Evolutionary conservation across 2,329 filamentous ascomycete genomes (phyloP), one percentile per base, ranked within the genome.

Genomic region (Fusarium chuoi): DNA sequence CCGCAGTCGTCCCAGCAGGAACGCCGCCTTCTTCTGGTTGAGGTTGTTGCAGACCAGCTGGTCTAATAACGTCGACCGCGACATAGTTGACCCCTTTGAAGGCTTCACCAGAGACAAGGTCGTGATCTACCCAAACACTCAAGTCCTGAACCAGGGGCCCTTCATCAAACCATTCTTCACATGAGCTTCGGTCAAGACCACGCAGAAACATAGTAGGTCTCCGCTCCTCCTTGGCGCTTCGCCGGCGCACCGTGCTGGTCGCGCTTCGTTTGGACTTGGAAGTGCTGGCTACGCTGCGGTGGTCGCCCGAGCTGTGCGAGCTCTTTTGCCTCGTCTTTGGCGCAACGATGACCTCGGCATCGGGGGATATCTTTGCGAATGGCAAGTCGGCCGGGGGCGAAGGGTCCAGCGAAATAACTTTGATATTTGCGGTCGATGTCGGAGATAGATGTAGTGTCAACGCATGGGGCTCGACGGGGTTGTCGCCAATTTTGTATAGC

Each of bases 301-400:
- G 94, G 75, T 97, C 94, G 42, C 91, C 89, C n/a, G 86, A 89
- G 67, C 84, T 88, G 63, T 91, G 89, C 7, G 90, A 86, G 39
- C 88, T 84, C 81, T 94, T 95, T 46, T 93, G 88, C 62, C 96
- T 90, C 33, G 92, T 93, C 84, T 99, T 99, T 2, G 96, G 96
- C 7, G 96, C 96, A 68, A 99, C 96, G 74, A 98, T 97, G 56
- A 99, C 95, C 83, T 99, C 96, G 28, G 96, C 96, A 80, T 98
- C 95, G 1, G 95, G 93, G 0, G 94, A 93, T 57, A 99, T 94
- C 82, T 98, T 98, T 33, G 94, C 94, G 80, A 99, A 99, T 0
- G 94, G 88, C 4, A 90, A 88, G 55, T 91, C 89, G 6, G 89
- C 85, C 4, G 93, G 82, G 8, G 91, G 90, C 2, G 90, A 86